Conservation (phyloP, 1,284 basidiomycete genomes). For the Vanrija humicola region DNA sequence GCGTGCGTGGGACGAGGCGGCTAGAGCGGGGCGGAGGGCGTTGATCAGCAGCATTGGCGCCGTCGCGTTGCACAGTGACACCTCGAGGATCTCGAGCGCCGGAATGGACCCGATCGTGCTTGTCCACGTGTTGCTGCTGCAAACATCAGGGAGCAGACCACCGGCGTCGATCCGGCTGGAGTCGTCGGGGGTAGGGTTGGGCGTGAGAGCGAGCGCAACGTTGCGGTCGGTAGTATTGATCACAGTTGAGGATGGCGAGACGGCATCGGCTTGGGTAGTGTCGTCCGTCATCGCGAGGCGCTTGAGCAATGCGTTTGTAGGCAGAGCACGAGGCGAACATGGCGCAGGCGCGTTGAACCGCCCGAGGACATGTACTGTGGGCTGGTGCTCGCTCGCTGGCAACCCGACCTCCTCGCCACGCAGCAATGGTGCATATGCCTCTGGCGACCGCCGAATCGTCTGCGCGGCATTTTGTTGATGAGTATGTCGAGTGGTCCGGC, state of each 20-base stretch:
- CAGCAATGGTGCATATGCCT: not conserved
- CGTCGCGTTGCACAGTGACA: not conserved
- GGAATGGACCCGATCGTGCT: not conserved
- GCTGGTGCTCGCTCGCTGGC: not conserved
- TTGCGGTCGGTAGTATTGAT: not conserved
- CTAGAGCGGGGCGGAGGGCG: not conserved
- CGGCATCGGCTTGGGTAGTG: no score
- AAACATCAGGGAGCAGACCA: not conserved
- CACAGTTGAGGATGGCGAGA: not conserved
- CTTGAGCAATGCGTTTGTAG: no score
- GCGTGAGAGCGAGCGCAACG: not conserved
- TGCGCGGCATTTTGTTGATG: slow-evolving; percentile 2
- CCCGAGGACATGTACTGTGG: not conserved
- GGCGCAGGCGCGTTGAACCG: not conserved
- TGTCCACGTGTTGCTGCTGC: not conserved
- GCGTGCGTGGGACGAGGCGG: not conserved
- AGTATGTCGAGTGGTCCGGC: not conserved
- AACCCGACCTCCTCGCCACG: not conserved
- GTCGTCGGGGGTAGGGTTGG: not conserved
- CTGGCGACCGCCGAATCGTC: not conserved
- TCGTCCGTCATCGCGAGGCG: no score
- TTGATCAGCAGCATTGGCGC: not conserved
- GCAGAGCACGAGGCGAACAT: no score
- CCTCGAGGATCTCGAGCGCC: not conserved
- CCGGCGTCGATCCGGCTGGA: not conserved